Base-by-base conservation (phyloP, 352 stramenopile genomes). In the Phytophthora megakarya region DNA sequence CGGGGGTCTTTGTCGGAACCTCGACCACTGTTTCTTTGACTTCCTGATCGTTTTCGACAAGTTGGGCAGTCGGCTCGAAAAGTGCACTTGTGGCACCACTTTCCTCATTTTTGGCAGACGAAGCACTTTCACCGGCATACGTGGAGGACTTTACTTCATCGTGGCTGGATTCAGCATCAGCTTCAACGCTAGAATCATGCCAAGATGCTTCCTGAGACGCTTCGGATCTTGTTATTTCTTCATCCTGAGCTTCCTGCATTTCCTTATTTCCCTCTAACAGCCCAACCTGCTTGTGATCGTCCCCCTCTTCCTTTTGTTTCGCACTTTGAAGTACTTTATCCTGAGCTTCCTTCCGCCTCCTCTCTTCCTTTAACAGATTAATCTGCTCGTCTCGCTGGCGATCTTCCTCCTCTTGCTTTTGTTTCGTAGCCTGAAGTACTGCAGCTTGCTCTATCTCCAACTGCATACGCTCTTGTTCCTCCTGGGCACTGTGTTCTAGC, bases 341-440 rank as follows among this genome's bases (percentile, higher is more conserved):
- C 12, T 60, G 30, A 4, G 25, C 22, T 18, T 65, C 45, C 9
- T 57, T 39, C 21, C n/a, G 46, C 32, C 26, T 56, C 43, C 18
- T 40, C 11, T 45, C 25, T 48, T 58, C 49, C 1, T 56, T 54
- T 37, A 28, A 42, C 13, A 37, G 19, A 10, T 22, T 10, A 5
- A 46, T 12, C 10, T 26, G 23, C 4, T 42, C 15, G 23, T 70
- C 47, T 16, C 19, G 53, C 12, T 46, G 15, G 9, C 26, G 39
- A 32, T 61, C 45, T 48, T 67, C 55, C 33, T 63, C 30, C 37
- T 76, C 44, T 48, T 73, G 45, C 18, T 72, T 55, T 35, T 57
- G 18, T 5, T 47, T 52, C 18, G 55, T 48, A 53, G 28, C 33
- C 57, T 70, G 32, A 7, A 53, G 49, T 19, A 30, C 37, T 8